Evolutionary conservation across 2,329 filamentous ascomycete species (phyloP), one percentile per base, ranked within the genome.

Genomic region (Fusarium foetens): DNA sequence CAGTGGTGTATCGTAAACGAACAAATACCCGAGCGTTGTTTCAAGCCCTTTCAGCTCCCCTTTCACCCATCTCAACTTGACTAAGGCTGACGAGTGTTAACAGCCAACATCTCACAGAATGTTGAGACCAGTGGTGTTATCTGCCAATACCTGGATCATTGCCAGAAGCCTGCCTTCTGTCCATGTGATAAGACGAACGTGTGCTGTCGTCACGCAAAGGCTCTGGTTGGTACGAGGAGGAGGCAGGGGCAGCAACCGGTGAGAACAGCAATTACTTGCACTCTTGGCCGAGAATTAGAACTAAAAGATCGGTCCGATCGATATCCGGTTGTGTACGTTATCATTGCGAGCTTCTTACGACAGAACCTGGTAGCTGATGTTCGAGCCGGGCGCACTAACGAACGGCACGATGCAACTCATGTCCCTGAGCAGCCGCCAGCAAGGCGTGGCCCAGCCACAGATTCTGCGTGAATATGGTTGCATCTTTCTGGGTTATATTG

Each of bases 241-340:
- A 75, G 64, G 58, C 49, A 69, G 70, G 73, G 69, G 74, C 70
- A 72, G 69, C 55, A 74, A 77, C 76, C 76, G 76, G 76, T 77
- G 76, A 77, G 68, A 48, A 54, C 33, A 72, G 63, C 43, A 64
- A 64, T 62, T 59, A 74, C 68, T 65, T 72, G 72, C 64, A 57
- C 63, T 73, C 69, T 62, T 60, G 53, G 52, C 52, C 59, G 63
- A 57, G 54, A 42, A 53, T 58, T 39, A 61, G 42, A 68, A 45
- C 35, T 38, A 61, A 65, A 63, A 51, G 66, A 72, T 75, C 60
- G 64, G 71, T 53, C 74, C 75, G 71, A 73, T 71, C 72, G 58
- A 68, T 55, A 53, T 60, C 66, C 55, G 61, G 54, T 55, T 60
- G 46, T 39, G 58, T 65, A 63, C 55, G 64, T 57, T 63, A 54